phyloP scores from a whole-genome alignment of 169 alveolate species.

The Plasmodium ovale region DNA sequence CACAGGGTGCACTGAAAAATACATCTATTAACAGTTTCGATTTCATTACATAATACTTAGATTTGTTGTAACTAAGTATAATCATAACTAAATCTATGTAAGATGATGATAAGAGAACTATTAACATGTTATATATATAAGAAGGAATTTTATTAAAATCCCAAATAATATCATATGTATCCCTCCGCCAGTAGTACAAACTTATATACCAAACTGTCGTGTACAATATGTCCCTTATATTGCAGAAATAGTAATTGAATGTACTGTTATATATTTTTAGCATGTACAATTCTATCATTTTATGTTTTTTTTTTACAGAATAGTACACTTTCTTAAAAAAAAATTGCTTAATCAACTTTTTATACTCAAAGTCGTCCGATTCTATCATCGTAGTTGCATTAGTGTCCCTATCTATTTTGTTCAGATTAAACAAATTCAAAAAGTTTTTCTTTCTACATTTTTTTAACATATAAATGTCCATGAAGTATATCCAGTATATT shows the following conservation, averaged over 20 bases:
- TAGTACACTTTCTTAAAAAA: slow-evolving; percentile 59
- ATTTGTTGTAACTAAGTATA: slow-evolving; percentile 58
- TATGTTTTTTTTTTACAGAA: slow-evolving; percentile 58
- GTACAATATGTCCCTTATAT: slow-evolving; percentile 41
- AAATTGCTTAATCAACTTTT: slow-evolving; percentile 59
- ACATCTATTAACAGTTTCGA: slow-evolving; percentile 60
- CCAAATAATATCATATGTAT: slow-evolving; percentile 59
- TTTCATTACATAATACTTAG: slow-evolving; percentile 55
- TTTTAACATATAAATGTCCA: slow-evolving; percentile 34
- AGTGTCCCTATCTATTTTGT: not conserved
- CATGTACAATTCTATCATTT: slow-evolving; percentile 42
- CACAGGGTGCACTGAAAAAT: slow-evolving; percentile 72
- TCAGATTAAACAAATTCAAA: slow-evolving; percentile 5
- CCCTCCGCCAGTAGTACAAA: slow-evolving; percentile 71
- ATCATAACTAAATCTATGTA: slow-evolving; percentile 61
- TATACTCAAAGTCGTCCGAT: slow-evolving; percentile 69
- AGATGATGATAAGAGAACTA: slow-evolving; percentile 65
- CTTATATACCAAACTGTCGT: slow-evolving; percentile 64
- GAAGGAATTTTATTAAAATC: slow-evolving; percentile 47
- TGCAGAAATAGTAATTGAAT: slow-evolving; percentile 60
- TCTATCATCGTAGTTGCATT: slow-evolving; percentile 16
- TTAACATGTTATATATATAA: slow-evolving; percentile 57
- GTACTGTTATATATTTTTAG: slow-evolving; percentile 63
- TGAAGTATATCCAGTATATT: slow-evolving; percentile 32
- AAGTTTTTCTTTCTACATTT: slow-evolving; percentile 9